Evolutionary conservation across 805 yeast species (phyloP), one percentile per base, ranked within the genome.

Genomic region (Kluyveromyces lactis): DNA sequence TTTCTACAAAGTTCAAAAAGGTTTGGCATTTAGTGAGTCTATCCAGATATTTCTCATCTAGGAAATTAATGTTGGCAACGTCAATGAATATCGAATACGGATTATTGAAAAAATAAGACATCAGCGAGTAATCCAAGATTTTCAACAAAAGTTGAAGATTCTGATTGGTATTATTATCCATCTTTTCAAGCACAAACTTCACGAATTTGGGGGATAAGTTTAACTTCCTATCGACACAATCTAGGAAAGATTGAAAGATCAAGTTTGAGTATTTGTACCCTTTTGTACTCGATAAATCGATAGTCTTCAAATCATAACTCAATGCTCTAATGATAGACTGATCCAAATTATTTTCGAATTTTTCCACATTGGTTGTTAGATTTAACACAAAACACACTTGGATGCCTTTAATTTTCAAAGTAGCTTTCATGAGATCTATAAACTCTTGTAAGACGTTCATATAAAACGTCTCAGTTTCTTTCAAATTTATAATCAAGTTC

Each of bases 21-120:
- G 64, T 57, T 4, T 62, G 62, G 39, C 64, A 60, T 39, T 50
- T 55, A 2, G 48, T 40, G 2, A 60, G 41, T 36, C 52, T 41
- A 16, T 50, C 42, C 10, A 56, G 43, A 42, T 60, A 58, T 9
- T 47, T 42, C n/a, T 53, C 58, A 31, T 52, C 48, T 6, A 58
- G 38, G 33, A 41, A 46, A 24, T 46, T 52, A n/a, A 53, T 47
- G 39, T 60, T 60, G 8, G 53, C 55, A 7, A 61, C 62, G 34
- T 60, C 64, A 38, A 60, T 57, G 40, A 60, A 60, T 5, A 58
- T 53, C 1, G 63, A 56, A 40, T 58, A 60, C 7, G 64, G 61
- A 38, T 55, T 58, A 28, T 54, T 55, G 39, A 48, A 60, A 38
- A 60, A 60, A 42, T 60, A 60, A 3, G 62, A 49, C 64, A 60